phyloP scores from a whole-genome alignment of 2,329 filamentous ascomycete genomes.

The Xylaria sp. region DNA sequence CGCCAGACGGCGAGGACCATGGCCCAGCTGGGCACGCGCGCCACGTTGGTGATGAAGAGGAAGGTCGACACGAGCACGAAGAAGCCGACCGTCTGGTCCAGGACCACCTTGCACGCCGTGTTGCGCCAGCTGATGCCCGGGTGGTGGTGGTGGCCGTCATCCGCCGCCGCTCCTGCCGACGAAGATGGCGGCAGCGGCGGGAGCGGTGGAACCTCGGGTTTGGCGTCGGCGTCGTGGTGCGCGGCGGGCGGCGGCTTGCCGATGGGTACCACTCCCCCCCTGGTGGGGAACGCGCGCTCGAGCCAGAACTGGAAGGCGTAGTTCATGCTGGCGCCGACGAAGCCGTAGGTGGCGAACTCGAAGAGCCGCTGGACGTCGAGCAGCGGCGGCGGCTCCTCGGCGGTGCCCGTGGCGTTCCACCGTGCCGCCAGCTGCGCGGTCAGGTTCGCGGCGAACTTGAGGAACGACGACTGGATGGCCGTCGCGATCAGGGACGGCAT shows the following conservation, averaged over 20 bases:
- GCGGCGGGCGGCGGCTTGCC: constrained; percentile 21
- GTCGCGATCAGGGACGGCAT: constrained; percentile 18
- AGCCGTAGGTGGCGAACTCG: constrained; percentile 42
- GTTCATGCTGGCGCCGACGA: constrained; percentile 40
- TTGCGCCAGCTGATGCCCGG: constrained; percentile 39
- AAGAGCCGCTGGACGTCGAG: constrained; percentile 40
- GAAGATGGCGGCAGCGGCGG: no score
- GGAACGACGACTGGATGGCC: constrained; percentile 15
- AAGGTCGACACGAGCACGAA: constrained; percentile 40
- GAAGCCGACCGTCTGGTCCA: constrained; percentile 42
- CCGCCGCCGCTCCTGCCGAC: background rate
- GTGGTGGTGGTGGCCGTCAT: background rate
- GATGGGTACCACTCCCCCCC: constrained; percentile 21
- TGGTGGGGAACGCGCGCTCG: constrained; percentile 41
- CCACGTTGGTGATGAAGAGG: constrained; percentile 41
- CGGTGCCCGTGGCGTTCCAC: constrained; percentile 10
- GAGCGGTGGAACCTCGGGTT: constrained; percentile 25
- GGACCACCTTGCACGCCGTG: constrained; percentile 39
- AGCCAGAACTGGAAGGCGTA: constrained; percentile 41
- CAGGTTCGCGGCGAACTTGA: constrained; percentile 18
- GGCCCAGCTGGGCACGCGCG: constrained; percentile 32
- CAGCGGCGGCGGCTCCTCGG: constrained; percentile 1
- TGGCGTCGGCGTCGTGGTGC: constrained; percentile 25
- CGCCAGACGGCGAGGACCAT: constrained; percentile 34
- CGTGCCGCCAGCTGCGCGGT: constrained; percentile 15